A percentile compares a stretch with the other conserved stretches of the same genome.
These are phyloP conservation scores for Pseudozyma hubeiensis DNA, from an alignment of 1,284 basidiomycete species.

Conservation along the genomic window DNA sequence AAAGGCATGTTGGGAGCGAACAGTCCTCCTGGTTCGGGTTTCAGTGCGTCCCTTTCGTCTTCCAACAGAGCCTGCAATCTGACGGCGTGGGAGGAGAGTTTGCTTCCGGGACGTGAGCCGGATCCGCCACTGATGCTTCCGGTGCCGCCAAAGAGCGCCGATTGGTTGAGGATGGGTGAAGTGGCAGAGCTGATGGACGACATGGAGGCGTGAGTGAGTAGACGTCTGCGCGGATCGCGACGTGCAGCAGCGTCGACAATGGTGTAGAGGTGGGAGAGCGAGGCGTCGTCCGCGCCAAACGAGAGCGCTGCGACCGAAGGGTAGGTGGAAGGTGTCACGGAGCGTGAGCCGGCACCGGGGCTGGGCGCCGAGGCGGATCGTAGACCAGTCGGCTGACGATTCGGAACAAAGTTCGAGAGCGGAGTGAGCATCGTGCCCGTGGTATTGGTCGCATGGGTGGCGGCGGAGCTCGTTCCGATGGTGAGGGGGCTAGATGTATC, in stretches of 20 bases:
- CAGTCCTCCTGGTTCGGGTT: slow-evolving; percentile 47
- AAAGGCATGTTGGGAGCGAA: slow-evolving; percentile 49
- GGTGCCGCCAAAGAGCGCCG: slow-evolving; percentile 3
- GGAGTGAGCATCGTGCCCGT: slow-evolving; percentile 51
- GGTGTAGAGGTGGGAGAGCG: slow-evolving; percentile 57
- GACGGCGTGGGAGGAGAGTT: slow-evolving; percentile 17
- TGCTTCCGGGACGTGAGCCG: slow-evolving; percentile 26
- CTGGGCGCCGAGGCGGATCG: slow-evolving; percentile 16
- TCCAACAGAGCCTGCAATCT: slow-evolving; percentile 11
- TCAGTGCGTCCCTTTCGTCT: slow-evolving; percentile 26
- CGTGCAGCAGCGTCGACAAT: slow-evolving; percentile 60
- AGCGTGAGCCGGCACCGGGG: slow-evolving; percentile 10
- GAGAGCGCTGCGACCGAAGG: slow-evolving; percentile 30
- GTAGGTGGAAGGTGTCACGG: slow-evolving; percentile 25
- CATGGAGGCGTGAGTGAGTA: slow-evolving; percentile 36
- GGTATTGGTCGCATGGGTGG: slow-evolving; percentile 40
- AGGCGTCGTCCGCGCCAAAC: slow-evolving; percentile 47
- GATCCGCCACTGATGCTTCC: not conserved
- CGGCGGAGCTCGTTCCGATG: slow-evolving; percentile 36
- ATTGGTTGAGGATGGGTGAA: slow-evolving; percentile 13
- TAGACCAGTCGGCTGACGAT: slow-evolving; percentile 2
- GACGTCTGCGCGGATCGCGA: slow-evolving; percentile 39
- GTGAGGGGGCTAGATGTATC: slow-evolving; percentile 44
- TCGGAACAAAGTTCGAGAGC: slow-evolving; percentile 31
- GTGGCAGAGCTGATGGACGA: slow-evolving; percentile 17